These are phyloP conservation scores for Pichia sp. DNA, from an alignment of 1,139 yeast genomes.

Conservation along the genomic window DNA sequence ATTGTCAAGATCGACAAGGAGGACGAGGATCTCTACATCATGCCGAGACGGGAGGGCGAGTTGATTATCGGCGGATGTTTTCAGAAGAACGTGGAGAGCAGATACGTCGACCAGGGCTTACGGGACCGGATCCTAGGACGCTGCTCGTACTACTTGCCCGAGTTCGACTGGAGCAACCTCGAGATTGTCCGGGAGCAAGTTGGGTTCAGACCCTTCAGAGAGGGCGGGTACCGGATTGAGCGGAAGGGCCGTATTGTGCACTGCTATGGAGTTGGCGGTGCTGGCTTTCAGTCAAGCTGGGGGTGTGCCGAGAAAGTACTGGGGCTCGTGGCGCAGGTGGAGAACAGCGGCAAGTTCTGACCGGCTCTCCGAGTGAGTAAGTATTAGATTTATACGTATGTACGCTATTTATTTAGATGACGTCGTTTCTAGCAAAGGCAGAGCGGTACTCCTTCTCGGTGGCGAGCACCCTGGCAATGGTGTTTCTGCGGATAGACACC, in stretches of 20 bases:
- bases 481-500: conserved; percentile 34
- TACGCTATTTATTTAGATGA: neutral
- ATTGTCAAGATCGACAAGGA: conserved; percentile 31
- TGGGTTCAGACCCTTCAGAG: conserved; percentile 48
- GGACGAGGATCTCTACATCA: conserved; percentile 43
- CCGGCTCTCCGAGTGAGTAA: neutral
- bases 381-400: no score
- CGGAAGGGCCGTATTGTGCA: conserved; percentile 34
- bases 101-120: conserved; percentile 36
- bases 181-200: conserved; percentile 44
- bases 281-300: conserved; percentile 43
- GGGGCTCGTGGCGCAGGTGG: neutral
- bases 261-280: conserved; percentile 52
- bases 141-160: conserved; percentile 44
- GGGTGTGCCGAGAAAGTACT: conserved; percentile 22
- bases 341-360: conserved; percentile 9
- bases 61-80: conserved; percentile 51
- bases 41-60: conserved; percentile 56
- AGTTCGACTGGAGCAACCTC: conserved; percentile 36
- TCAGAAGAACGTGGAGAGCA: conserved; percentile 29
- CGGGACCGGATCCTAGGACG: conserved; percentile 39
- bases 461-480: conserved; percentile 23
- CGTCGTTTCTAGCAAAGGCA: neutral
- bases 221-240: conserved; percentile 41
- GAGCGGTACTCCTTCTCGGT: conserved; percentile 4